Evolutionary conservation across 495 filamentous ascomycete genomes (phyloP), one percentile per base, ranked within the genome.

Genomic region (Lasiosphaeria miniovina): DNA sequence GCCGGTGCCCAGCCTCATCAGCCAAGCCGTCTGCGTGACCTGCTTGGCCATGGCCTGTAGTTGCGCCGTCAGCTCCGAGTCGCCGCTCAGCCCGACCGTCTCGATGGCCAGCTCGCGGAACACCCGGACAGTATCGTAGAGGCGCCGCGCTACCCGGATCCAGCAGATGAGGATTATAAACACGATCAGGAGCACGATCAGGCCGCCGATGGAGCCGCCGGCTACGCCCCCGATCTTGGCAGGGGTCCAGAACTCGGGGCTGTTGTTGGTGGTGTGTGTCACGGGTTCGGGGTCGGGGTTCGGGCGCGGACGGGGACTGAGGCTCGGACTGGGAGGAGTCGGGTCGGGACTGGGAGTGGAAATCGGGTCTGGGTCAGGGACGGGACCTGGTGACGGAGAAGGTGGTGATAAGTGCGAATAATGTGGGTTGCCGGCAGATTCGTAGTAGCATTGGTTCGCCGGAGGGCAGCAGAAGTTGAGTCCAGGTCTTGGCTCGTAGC

Each of bases 171-270:
- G 15, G 38, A 41, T 41, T 14, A 8, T 14, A 9, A 41, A 4
- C 9, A 52, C n/a, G 32, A 52, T 52, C n/a, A 52, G 24, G 31
- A 41, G 32, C 9, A 52, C n/a, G 32, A 52, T 52, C n/a, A 52
- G 24, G 31, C 50, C 50, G n/a, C 15, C 50, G 10, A 31, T 31
- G 6, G 50, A 32, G 34, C 50, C 50, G 50, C 50, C 50, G 9
- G 50, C 15, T 52, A 52, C 32, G 40, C 24, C 50, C 15, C 50
- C 50, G n/a, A 52, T 52, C 6, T n/a, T 52, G 15, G 50, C 17
- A n/a, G 50, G 50, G 31, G 50, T 52, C 50, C 50, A 52, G 50
- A 52, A 52, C 15, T 9, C 24, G 33, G 50, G n/a, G 15, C 17
- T 32, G 6, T 32, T 12, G 32, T 49, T 49, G 9, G 7, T 8